Conservation (phyloP, 2,329 filamentous ascomycete genomes). For the Zasmidium cellare region DNA sequence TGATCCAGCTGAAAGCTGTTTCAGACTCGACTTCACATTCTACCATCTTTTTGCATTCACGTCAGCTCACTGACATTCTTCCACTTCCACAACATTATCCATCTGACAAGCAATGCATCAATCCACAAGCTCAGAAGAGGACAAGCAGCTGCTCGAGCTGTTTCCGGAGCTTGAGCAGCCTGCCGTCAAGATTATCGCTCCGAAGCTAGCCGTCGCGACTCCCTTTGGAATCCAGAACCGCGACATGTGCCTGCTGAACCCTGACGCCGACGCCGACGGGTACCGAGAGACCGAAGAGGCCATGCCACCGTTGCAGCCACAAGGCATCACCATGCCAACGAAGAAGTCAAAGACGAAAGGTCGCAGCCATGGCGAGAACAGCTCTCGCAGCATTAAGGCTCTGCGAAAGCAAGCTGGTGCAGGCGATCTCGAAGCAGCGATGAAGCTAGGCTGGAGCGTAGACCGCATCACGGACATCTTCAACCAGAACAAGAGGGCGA, state of each 20-base stretch:
- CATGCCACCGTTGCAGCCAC: not conserved
- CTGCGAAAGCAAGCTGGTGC: conserved; percentile 9
- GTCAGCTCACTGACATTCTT: too few relatives aligned
- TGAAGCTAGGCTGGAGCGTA: conserved; percentile 20
- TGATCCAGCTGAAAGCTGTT: not conserved
- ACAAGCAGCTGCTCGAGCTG: too few relatives aligned
- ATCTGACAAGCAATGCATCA: too few relatives aligned
- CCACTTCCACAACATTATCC: too few relatives aligned
- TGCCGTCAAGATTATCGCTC: too few relatives aligned
- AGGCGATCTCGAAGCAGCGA: conserved; percentile 16
- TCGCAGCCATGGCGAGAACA: conserved; percentile 14
- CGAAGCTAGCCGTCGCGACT: too few relatives aligned
- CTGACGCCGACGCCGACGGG: too few relatives aligned
- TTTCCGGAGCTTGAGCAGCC: too few relatives aligned
- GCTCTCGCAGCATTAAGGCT: conserved; percentile 14
- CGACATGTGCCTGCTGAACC: too few relatives aligned
- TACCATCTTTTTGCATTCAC: too few relatives aligned
- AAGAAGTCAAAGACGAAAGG: conserved; percentile 8
- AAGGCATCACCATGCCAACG: not conserved
- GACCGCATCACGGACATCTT: conserved; percentile 18
- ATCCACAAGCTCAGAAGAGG: too few relatives aligned
- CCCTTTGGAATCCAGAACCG: too few relatives aligned
- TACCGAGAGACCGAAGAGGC: not conserved
- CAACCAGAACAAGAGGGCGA: conserved; percentile 15
- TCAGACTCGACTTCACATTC: not conserved